phyloP scores from a whole-genome alignment of 169 alveolate genomes.

The Eimeria praecox region DNA sequence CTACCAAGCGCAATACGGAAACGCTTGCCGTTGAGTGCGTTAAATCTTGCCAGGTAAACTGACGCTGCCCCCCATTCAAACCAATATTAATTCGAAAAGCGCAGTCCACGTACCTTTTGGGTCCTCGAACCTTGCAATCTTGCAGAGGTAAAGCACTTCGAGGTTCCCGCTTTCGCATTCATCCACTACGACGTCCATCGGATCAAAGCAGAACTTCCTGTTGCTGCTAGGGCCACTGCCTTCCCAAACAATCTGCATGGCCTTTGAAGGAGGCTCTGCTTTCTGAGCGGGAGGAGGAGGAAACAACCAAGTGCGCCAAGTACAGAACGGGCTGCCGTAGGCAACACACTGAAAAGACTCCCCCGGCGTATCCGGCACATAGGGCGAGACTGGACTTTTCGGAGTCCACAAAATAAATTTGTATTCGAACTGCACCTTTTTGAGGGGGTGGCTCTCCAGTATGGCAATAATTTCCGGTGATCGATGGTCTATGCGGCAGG shows the following conservation, averaged over 20 bases:
- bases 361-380: conserved; percentile 70
- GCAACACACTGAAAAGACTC: conserved; percentile 44
- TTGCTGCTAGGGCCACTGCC: conserved; percentile 74
- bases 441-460: conserved; percentile 74
- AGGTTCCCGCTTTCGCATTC: conserved; percentile 68
- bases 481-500: conserved; percentile 47
- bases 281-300: conserved; percentile 77
- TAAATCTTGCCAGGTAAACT: neutral
- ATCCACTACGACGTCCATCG: conserved; percentile 78
- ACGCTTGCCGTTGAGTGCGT: neutral
- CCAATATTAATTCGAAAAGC: too few relatives aligned
- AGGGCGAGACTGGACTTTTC: conserved; percentile 17
- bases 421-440: conserved; percentile 60
- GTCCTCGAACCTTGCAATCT: conserved; percentile 72
- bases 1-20: neutral
- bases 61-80: neutral
- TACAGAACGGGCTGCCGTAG: conserved; percentile 71
- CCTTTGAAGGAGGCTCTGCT: conserved; percentile 61
- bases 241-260: conserved; percentile 70
- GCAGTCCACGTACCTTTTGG: conserved; percentile 59
- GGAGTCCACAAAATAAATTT: conserved; percentile 76
- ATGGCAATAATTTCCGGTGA: conserved; percentile 61
- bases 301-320: conserved; percentile 81
- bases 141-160: conserved; percentile 73
- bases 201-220: conserved; percentile 76